Evolutionary conservation across 1,284 basidiomycete species (phyloP), one percentile per base, ranked within the genome.

Genomic region (Pseudozyma pruni): DNA sequence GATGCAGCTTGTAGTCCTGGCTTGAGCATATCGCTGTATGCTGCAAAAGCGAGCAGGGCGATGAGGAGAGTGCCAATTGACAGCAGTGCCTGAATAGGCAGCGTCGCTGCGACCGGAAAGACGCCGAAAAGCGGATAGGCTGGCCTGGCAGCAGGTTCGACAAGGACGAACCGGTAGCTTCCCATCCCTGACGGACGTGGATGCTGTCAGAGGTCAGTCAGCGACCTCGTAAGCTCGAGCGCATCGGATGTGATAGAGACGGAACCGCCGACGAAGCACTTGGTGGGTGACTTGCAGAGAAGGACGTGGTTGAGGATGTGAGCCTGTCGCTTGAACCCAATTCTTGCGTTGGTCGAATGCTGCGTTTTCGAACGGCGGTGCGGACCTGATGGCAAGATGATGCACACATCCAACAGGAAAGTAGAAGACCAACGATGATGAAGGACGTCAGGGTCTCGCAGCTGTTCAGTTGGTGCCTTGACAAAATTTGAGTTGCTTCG

Each of bases 1-100:
- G 63, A 59, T 8, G 49, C 67, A 31, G 67, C 51, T 48, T 56
- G 48, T 4, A 70, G 31, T 8, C 67, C 67, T 43, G 67, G 56
- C 25, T 63, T 59, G 33, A 72, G 43, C 55, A 64, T 60, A 46
- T 68, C 63, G 53, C 41, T 60, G 35, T 56, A 60, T 3, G 47
- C 53, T 20, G 38, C 27, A 1, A 57, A 14, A 11, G 39, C 52
- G 20, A 63, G 33, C 20, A 45, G 27, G 29, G 55, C 41, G 39
- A 68, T 48, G 23, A 61, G 29, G 8, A 61, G 19, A n/a, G 60
- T 34, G 20, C 52, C 51, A 11, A 61, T 6, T 17, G 32, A 38
- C 19, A 72, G 52, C 17, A 48, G 17, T 1, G 49, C 41, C 20
- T 72, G 70, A 5, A 45, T 17, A 14, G 64, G 51, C 23, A 72